Base-by-base conservation (phyloP, 2,329 filamentous ascomycete genomes). In the Rutstroemia sp. region DNA sequence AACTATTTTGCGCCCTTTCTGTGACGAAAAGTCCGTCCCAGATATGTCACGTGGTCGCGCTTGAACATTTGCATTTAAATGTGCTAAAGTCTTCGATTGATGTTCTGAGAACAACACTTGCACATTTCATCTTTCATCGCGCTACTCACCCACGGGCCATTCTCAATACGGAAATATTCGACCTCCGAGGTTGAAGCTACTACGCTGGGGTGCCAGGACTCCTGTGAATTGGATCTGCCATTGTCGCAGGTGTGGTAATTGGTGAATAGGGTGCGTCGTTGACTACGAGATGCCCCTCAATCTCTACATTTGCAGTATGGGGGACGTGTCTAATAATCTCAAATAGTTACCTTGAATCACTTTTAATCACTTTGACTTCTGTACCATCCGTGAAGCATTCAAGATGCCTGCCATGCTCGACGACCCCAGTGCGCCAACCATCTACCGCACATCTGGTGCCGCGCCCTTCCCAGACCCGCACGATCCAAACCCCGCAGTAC, bases 361-460 rank as follows among this genome's bases (percentile, higher is more conserved):
- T n/a, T 5, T 5, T 27, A 8, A 23, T 37, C 47, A 30, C 27
- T 56, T 54, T 54, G 39, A 49, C 38, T 50, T 30, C 17, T 51
- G 54, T 41, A 19, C 34, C 12, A 41, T 8, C 42, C 49, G 48
- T 41, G 12, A 45, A 54, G 53, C 37, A 39, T 54, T 58, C 59
- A 67, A 58, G 38, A 83, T 83, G 81, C 80, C 81, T 60, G 80
- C 81, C 27, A 80, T 83, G 74, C 74, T 83, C 57, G 81, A 84
- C 65, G 81, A 84, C 67, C 81, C 82, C 9, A 76, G 76, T 44
- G 73, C 76, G 59, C 75, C 79, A 10, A 71, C 76, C 64, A 76
- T 83, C 56, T 80, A 78, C 66, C 76, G 81, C 49, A 73, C 73
- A 9, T 81, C 79, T 41, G 80, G 80, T 57, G 70, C 74, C 39